Conservation (phyloP, 1,139 yeast genomes). For the Yamadazyma diddensiae region DNA sequence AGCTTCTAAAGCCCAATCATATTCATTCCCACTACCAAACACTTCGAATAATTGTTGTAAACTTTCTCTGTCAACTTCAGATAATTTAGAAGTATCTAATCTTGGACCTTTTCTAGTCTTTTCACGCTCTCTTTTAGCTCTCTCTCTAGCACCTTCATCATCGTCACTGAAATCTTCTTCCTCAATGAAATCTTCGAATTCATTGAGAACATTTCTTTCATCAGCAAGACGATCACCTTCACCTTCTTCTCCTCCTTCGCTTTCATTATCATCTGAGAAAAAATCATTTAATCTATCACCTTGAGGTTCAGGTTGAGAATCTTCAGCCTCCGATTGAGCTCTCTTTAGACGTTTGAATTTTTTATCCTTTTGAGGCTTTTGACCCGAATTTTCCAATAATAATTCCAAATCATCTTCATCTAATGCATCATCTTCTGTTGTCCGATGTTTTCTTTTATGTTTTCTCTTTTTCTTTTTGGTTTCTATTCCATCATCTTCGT, state of each 20-base stretch:
- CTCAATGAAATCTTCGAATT: slow-evolving; percentile 94
- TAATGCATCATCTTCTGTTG: slow-evolving; percentile 60
- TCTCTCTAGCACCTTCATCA: slow-evolving; percentile 51
- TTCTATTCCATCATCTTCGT: slow-evolving; percentile 46
- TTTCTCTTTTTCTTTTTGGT: slow-evolving; percentile 31
- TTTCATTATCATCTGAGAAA: slow-evolving; percentile 77
- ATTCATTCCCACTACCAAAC: slow-evolving; percentile 96
- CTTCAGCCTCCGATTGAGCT: slow-evolving; percentile 42
- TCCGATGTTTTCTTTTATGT: slow-evolving; percentile 41
- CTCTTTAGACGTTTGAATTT: slow-evolving; percentile 82
- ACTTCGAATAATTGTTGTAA: slow-evolving; percentile 91
- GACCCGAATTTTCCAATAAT: slow-evolving; percentile 87
- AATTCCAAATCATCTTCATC: slow-evolving; percentile 96
- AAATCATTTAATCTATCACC: slow-evolving; percentile 61
- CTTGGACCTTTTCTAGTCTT: slow-evolving; percentile 40
- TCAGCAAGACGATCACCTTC: slow-evolving; percentile 51
- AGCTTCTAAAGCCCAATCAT: slow-evolving; percentile 96
- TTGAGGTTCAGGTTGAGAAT: slow-evolving; percentile 20
- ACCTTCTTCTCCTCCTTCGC: slow-evolving; percentile 45
- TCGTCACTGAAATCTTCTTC: slow-evolving; percentile 96
- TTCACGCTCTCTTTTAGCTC: slow-evolving; percentile 36
- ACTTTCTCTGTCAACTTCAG: slow-evolving; percentile 87
- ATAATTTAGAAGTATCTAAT: slow-evolving; percentile 56
- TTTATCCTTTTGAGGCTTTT: slow-evolving; percentile 35
- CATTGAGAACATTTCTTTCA: slow-evolving; percentile 57